Evolutionary conservation across 129 eudicot species (phyloP).

Genomic region (Ambrosia trifida): DNA sequence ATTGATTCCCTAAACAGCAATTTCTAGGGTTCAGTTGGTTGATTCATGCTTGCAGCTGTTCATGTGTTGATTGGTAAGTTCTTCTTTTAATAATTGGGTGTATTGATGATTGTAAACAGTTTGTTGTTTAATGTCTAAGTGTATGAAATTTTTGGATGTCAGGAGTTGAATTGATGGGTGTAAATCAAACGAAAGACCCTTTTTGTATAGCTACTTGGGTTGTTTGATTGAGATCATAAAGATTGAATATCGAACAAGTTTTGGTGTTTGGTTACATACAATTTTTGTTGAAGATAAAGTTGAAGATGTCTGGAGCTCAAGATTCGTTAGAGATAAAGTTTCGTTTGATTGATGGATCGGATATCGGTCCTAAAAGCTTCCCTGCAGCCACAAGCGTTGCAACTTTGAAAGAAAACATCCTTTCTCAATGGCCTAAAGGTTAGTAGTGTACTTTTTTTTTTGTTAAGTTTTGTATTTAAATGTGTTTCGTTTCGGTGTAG

Average conservation of each 20-base stretch:
- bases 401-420: slow-evolving; percentile 76
- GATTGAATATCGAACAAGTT: slow-evolving; percentile 23
- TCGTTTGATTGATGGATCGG: slow-evolving; percentile 77
- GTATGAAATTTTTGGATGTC: slow-evolving; percentile 26
- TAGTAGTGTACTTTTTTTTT: slow-evolving; percentile 17
- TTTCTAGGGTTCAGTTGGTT: slow-evolving; percentile 21
- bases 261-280: slow-evolving; percentile 28
- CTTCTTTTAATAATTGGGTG: not conserved
- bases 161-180: slow-evolving; percentile 36
- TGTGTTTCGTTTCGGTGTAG: slow-evolving; percentile 12
- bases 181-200: slow-evolving; percentile 29
- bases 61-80: slow-evolving; percentile 28
- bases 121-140: not conserved
- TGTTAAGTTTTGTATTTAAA: not conserved
- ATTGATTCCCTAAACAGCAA: slow-evolving; percentile 15
- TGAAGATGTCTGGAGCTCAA: slow-evolving; percentile 65
- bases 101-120: slow-evolving; percentile 14
- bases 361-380: slow-evolving; percentile 84
- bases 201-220: slow-evolving; percentile 30
- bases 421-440: slow-evolving; percentile 95
- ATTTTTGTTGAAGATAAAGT: slow-evolving; percentile 25
- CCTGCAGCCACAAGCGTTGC: slow-evolving; percentile 74
- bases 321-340: slow-evolving; percentile 83
- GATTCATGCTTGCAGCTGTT: slow-evolving; percentile 21
- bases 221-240: slow-evolving; percentile 28